Evolutionary conservation across 2,329 filamentous ascomycete species (phyloP).

Genomic region (Aspergillus uvarum): DNA sequence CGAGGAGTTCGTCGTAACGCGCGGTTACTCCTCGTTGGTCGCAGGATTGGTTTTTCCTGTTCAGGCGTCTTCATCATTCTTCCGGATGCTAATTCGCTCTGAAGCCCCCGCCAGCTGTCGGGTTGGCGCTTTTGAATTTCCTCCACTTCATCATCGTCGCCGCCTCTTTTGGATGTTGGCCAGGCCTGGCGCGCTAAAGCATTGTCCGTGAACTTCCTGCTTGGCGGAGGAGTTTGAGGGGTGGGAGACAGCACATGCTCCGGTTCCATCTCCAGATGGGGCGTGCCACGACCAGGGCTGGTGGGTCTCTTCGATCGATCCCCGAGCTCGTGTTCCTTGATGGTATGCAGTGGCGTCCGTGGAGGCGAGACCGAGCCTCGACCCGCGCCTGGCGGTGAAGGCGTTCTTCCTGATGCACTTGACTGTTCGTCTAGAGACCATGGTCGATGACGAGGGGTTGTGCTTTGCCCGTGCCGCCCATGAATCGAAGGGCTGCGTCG

Average conservation of each 20-base stretch:
- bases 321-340: constrained; percentile 50
- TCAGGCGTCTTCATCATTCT: constrained; percentile 38
- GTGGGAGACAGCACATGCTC: constrained; percentile 36
- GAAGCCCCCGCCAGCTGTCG: background rate
- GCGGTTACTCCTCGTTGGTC: constrained; percentile 55
- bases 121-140: constrained; percentile 30
- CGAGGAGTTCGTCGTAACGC: constrained; percentile 63
- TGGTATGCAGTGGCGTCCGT: constrained; percentile 50
- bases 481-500: constrained; percentile 40
- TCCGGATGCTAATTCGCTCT: constrained; percentile 22
- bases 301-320: constrained; percentile 36
- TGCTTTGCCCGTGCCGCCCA: constrained; percentile 29
- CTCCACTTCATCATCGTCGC: constrained; percentile 18
- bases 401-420: constrained; percentile 15
- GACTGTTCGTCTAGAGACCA: constrained; percentile 35
- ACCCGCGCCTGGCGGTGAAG: constrained; percentile 29
- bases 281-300: constrained; percentile 28
- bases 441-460: constrained; percentile 17
- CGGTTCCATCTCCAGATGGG: constrained; percentile 42
- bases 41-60: constrained; percentile 31
- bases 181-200: constrained; percentile 31
- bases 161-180: constrained; percentile 30
- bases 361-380: constrained; percentile 35
- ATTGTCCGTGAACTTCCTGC: constrained; percentile 37
- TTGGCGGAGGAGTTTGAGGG: constrained; percentile 26